Evolutionary conservation across 495 filamentous ascomycete genomes (phyloP), one percentile per base, ranked within the genome.

Genomic region (Penicillium goetzii): DNA sequence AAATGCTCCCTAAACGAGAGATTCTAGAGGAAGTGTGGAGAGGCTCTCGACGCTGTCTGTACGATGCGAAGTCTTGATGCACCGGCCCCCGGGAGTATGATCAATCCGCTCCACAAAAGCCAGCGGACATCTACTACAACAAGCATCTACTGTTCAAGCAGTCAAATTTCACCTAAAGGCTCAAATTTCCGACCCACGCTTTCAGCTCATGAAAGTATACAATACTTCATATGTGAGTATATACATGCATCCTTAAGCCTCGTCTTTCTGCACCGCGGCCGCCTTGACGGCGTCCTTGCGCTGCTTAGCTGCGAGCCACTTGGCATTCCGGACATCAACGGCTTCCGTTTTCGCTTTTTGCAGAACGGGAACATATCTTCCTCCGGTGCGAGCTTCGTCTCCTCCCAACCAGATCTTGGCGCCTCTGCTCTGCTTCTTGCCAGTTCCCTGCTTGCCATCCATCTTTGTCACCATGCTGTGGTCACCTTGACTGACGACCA

Each of bases 11-110:
- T 0, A 82, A 85, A 49, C 80, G 88, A 56, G 78, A 77, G 41
- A 87, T 93, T 45, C 72, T 94, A n/a, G 90, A 93, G 70, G 84
- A 85, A 66, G 92, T 97, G n/a, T 95, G 91, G 91, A 86, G 89
- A 62, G 92, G 91, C 5, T 85, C 85, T 17, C 83, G 89, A 53
- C 85, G 81, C 45, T 97, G 90, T 78, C 79, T 96, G 56, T 92
- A 89, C 72, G 92, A 93, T 75, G 78, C 81, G 43, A 85, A 83
- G 68, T 78, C 74, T 57, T 80, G 73, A 77, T 57, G 26, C 28
- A 14, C n/a, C n/a, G n/a, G n/a, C n/a, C n/a, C n/a, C 36, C 30
- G 17, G 36, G 56, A 26, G n/a, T 47, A 19, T 8, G 19, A 47
- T 47, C 11, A 14, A 11, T 40, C 12, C 15, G 15, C 2, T 40